Evolutionary conservation across 1,139 yeast species (phyloP).

Genomic region (Pichia sp.): DNA sequence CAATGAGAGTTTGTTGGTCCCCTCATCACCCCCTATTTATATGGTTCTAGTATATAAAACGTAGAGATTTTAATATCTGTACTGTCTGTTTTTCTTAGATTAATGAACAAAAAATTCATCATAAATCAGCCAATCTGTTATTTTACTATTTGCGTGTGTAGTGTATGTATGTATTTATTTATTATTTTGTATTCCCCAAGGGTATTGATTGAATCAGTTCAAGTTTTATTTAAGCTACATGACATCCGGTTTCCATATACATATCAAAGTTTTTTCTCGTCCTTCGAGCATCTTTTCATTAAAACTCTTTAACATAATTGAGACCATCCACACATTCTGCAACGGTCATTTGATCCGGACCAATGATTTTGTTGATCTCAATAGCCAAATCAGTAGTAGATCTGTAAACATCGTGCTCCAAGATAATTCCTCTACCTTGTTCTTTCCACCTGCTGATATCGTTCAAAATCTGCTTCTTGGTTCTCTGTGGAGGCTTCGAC

Average conservation of each 20-base stretch:
- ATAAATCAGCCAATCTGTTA: no score
- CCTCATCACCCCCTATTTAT: not conserved
- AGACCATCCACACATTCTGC: conserved; percentile 81
- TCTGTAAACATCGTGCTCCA: conserved; percentile 77
- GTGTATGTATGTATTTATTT: not conserved
- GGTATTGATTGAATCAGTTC: not conserved
- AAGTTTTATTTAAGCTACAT: not conserved
- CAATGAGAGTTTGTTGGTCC: conserved; percentile 20
- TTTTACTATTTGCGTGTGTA: not conserved
- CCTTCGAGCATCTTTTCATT: not conserved
- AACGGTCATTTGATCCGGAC: conserved; percentile 62
- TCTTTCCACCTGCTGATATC: conserved; percentile 55
- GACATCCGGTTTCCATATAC: not conserved
- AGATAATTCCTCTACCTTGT: conserved; percentile 53
- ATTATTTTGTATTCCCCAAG: not conserved
- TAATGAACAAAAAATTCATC: not conserved
- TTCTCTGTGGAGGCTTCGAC: conserved; percentile 36
- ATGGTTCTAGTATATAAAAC: not conserved
- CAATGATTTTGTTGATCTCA: conserved; percentile 49
- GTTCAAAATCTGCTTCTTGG: conserved; percentile 46
- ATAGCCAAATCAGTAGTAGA: conserved; percentile 69
- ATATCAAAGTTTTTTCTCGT: not conserved
- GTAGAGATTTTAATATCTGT: not conserved
- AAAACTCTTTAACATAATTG: conserved; percentile 29
- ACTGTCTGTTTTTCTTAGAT: not conserved